A percentile compares a stretch with the other conserved stretches of the same genome.
Evolutionary conservation across 805 yeast genomes (phyloP).

Genomic region (Blastobotrys robertii): DNA sequence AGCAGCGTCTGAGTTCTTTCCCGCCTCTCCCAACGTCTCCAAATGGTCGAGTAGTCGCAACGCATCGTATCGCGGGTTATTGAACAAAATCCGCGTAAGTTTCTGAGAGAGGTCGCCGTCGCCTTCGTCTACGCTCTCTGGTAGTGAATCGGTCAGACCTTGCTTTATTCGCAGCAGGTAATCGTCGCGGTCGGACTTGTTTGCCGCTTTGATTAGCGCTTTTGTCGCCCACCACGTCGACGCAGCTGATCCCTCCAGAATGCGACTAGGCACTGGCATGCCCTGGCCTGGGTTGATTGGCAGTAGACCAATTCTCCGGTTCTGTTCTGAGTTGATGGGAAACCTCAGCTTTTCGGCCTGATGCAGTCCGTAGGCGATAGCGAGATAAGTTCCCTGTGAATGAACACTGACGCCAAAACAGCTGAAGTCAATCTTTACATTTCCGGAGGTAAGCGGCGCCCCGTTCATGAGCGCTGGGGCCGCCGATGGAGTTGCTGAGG

Average conservation of each 20-base stretch:
- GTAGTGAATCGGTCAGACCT: too few relatives aligned
- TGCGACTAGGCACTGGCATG: neutral
- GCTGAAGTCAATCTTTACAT: slow-evolving; percentile 6
- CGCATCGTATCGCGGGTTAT: slow-evolving; percentile 5
- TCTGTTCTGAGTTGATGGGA: slow-evolving; percentile 15
- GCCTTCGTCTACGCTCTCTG: too few relatives aligned
- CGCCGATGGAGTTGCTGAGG: too few relatives aligned
- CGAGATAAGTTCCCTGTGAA: slow-evolving; percentile 14
- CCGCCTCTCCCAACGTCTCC: neutral
- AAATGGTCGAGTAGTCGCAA: slow-evolving; percentile 9
- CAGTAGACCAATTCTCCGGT: slow-evolving; percentile 12
- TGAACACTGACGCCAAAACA: slow-evolving; percentile 11
- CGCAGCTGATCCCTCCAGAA: slow-evolving; percentile 7
- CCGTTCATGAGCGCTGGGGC: too few relatives aligned
- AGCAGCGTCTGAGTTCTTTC: neutral
- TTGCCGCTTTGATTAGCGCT: slow-evolving; percentile 5
- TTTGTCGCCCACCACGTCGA: slow-evolving; percentile 14
- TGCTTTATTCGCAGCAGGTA: neutral
- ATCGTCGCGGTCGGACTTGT: slow-evolving; percentile 4
- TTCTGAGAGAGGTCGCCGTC: neutral
- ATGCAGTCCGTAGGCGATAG: slow-evolving; percentile 10
- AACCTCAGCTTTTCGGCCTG: slow-evolving; percentile 13
- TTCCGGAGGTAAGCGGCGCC: too few relatives aligned
- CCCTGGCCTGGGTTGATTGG: slow-evolving; percentile 3
- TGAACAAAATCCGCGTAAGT: neutral